Evolutionary conservation across 1,139 yeast species (phyloP), one percentile per base, ranked within the genome.

Genomic region (Nakaseomyces glabratus): DNA sequence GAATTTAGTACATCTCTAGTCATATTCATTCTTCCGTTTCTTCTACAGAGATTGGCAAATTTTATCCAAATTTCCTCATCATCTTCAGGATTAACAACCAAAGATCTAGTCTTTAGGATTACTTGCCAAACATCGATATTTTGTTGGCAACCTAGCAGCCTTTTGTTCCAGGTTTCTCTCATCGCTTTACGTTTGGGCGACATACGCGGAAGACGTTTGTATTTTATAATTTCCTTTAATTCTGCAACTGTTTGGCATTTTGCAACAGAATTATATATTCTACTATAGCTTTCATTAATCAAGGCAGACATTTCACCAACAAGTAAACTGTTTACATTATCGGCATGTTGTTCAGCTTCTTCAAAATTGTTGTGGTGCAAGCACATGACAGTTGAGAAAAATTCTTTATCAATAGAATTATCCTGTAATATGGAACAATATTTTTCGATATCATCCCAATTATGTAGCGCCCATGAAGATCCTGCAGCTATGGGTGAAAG

Each of bases 61-160:
- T 90, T 88, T 49, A 93, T 90, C 96, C 97, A 86, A 76, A 88
- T 85, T 41, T 85, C 93, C 93, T 88, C 82, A 56, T 93, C 97
- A 51, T 90, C 95, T 48, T 88, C 84, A 1, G 98, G 99, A 44
- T 82, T 82, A 28, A 90, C 84, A 11, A 93, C 97, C 38, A 93
- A 66, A 0, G 97, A 93, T 38, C 98, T 70, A 1, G 90, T 95
- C 55, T 88, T 84, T 42, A 93, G 69, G 78, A 90, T 80, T 53
- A 97, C 70, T 58, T 90, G 97, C 98, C 99, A 93, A 16, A 88
- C 88, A 60, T 93, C 99, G 33, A 90, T 97, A 61, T 90, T 90
- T 49, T 93, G 71, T 60, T 90, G 98, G 55, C 96, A 86, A 2
- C 98, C 97, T 40, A 85, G 64, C 36, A 93, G 64, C 49, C 99